A percentile compares a stretch with the other conserved stretches of the same genome.
These are phyloP conservation scores for Tricholoma sp. DNA, from an alignment of 768 basidiomycete species.

Conservation along the genomic window DNA sequence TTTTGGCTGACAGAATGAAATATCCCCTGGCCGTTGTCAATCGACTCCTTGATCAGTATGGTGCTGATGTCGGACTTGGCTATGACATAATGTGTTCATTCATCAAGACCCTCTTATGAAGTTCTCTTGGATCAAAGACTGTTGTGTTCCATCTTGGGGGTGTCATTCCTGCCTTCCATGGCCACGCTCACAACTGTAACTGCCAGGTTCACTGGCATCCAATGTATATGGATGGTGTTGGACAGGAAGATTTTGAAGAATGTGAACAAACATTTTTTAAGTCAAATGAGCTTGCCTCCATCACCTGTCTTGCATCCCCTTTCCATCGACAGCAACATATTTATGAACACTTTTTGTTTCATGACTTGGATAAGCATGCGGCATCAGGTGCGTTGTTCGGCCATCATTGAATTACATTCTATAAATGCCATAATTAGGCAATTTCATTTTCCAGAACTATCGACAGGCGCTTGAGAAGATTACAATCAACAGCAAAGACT, in stretches of 20 bases:
- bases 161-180: no score
- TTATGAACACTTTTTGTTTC: constrained; percentile 25
- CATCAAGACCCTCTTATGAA: constrained; percentile 15
- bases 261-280: no score
- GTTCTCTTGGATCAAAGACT: constrained; percentile 14
- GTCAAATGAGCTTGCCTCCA: no score
- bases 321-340: constrained; percentile 23
- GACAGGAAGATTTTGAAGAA: constrained; percentile 24
- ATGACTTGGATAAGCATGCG: constrained; percentile 30
- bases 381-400: not conserved
- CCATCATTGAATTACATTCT: not conserved
- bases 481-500: not conserved
- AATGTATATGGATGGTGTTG: constrained; percentile 15
- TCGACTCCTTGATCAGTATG: no score
- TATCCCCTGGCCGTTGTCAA: no score
- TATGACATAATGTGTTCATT: constrained; percentile 25
- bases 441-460: no score
- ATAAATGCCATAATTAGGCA: constrained; percentile 24
- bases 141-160: not conserved
- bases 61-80: no score
- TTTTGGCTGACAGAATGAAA: no score
- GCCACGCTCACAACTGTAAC: no score
- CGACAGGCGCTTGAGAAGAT: no score
- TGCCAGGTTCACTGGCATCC: constrained; percentile 23
- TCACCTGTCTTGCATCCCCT: no score